Evolutionary conservation across 208 protist genomes (phyloP).

Genomic region (Novymonas esmeraldas): DNA sequence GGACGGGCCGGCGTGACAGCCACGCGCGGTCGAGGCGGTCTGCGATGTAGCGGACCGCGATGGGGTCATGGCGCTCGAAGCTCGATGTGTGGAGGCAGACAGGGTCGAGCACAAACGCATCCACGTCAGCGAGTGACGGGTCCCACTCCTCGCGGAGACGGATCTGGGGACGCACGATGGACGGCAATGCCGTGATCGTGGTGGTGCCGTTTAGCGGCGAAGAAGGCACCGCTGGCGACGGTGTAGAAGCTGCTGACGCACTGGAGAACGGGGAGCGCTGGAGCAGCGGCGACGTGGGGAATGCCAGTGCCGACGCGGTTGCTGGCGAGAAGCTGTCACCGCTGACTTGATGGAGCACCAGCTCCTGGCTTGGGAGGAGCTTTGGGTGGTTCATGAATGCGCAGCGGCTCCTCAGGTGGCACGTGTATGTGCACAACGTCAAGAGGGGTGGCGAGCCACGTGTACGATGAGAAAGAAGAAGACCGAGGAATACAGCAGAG

Average conservation of each 20-base stretch:
- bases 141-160: conserved; percentile 53
- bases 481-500: background rate
- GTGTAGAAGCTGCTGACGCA: background rate
- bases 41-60: conserved; percentile 62
- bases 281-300: conserved; percentile 28
- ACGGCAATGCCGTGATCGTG: conserved; percentile 39
- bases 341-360: conserved; percentile 61
- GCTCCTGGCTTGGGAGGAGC: conserved; percentile 62
- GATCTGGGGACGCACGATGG: conserved; percentile 64
- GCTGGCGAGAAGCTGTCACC: conserved; percentile 44
- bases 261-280: conserved; percentile 23
- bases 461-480: background rate
- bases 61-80: conserved; percentile 9
- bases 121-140: conserved; percentile 35
- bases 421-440: background rate
- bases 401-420: conserved; percentile 2
- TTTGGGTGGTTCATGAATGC: conserved; percentile 55
- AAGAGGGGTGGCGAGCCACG: background rate
- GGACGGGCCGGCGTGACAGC: conserved; percentile 40
- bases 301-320: conserved; percentile 25
- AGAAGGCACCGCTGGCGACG: conserved; percentile 6
- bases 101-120: conserved; percentile 37
- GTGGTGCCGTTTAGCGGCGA: conserved; percentile 18
- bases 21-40: conserved; percentile 69
- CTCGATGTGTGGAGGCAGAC: conserved; percentile 21